These are phyloP conservation scores for Phellopilus nigrolimitatus DNA, from an alignment of 1,284 basidiomycete genomes.

Conservation along the genomic window DNA sequence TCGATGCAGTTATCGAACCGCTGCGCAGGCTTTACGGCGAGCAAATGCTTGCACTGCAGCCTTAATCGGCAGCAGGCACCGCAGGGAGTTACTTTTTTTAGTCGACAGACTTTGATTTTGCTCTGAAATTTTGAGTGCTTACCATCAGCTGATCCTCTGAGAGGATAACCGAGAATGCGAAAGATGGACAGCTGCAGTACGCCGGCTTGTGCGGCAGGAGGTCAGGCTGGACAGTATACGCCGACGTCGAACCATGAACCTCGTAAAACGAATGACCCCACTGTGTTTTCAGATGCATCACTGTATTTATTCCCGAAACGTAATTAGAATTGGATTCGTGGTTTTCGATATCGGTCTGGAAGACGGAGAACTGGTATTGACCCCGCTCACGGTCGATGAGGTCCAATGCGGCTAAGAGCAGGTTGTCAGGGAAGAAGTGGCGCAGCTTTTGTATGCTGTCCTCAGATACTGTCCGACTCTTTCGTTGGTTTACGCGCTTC, in stretches of 20 bases:
- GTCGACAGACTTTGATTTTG: background rate
- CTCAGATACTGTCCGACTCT: conserved; percentile 41
- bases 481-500: background rate
- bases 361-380: conserved; percentile 27
- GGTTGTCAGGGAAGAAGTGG: conserved; percentile 53
- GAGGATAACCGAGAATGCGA: conserved; percentile 55
- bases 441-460: conserved; percentile 50
- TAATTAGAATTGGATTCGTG: background rate
- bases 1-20: conserved; percentile 48
- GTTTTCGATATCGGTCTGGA: background rate
- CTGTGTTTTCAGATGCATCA: conserved; percentile 54
- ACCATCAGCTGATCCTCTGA: conserved; percentile 63
- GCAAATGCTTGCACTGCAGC: conserved; percentile 68
- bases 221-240: conserved; percentile 56
- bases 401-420: conserved; percentile 65
- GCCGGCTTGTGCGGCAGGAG: conserved; percentile 39
- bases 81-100: no score
- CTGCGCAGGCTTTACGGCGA: conserved; percentile 58
- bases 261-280: conserved; percentile 58
- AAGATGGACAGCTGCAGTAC: conserved; percentile 74
- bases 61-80: no score
- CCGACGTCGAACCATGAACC: conserved; percentile 58
- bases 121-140: conserved; percentile 18
- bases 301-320: conserved; percentile 32
- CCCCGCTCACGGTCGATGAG: conserved; percentile 62